Evolutionary conservation across 139 green algal genomes (phyloP).

Genomic region (Marvania coccoides): DNA sequence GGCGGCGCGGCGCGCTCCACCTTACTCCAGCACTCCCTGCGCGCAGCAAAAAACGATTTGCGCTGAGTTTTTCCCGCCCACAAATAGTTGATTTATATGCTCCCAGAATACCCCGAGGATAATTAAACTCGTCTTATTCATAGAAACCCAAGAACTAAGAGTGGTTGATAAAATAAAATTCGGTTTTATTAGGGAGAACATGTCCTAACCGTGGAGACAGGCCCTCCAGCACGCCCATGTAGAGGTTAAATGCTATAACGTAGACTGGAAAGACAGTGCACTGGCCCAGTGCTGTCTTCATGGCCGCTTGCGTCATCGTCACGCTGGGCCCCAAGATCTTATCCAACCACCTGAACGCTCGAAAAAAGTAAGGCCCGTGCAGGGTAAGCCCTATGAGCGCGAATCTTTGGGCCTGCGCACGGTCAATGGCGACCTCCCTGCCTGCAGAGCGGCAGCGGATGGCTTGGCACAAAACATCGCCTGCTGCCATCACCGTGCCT

Average conservation of each 20-base stretch:
- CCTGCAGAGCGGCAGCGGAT: background rate
- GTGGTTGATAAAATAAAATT: too few species aligned
- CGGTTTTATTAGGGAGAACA: too few species aligned
- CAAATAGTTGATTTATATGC: background rate
- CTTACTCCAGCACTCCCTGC: conserved; percentile 7
- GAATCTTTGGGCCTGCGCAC: conserved; percentile 24
- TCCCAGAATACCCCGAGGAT: background rate
- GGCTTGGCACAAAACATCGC: background rate
- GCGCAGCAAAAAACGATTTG: background rate
- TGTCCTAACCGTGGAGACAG: background rate
- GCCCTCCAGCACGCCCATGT: conserved; percentile 45
- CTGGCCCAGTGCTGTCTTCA: conserved; percentile 43
- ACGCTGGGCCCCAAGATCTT: background rate
- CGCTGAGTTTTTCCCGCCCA: background rate
- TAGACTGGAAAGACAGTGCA: conserved; percentile 44
- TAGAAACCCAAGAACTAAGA: too few species aligned
- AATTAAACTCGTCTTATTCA: too few species aligned
- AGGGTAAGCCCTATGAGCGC: conserved; percentile 35
- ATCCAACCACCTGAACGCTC: conserved; percentile 40
- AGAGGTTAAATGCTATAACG: conserved; percentile 31
- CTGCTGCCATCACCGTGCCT: background rate
- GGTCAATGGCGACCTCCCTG: conserved; percentile 3
- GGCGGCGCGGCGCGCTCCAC: conserved; percentile 9
- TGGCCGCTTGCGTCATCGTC: background rate
- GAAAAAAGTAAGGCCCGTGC: conserved; percentile 47